phyloP scores from a whole-genome alignment of 164 flowering plant species.

The Buxus sempervirens region DNA sequence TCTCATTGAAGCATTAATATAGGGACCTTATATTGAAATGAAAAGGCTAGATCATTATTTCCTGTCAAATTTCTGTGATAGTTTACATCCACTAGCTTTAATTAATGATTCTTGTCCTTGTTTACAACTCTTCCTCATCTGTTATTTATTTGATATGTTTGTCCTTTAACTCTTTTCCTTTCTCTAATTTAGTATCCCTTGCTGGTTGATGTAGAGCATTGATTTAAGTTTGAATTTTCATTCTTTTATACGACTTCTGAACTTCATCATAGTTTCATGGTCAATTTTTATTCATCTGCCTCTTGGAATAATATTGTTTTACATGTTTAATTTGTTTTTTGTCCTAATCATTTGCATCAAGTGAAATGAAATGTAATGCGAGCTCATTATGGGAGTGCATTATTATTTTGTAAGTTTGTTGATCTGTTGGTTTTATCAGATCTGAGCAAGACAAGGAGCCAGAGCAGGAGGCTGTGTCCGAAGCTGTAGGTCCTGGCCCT shows the following conservation, averaged over 20 bases:
- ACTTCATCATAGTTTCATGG: too few species aligned
- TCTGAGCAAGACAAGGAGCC: constrained; percentile 99
- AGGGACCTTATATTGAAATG: neutral
- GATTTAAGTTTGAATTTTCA: too few species aligned
- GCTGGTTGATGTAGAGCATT: too few species aligned
- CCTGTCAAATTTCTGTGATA: neutral
- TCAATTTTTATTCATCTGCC: too few species aligned
- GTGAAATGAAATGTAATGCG: neutral
- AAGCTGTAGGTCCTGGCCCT: constrained; percentile 59
- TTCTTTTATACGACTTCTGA: too few species aligned
- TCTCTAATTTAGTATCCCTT: too few species aligned
- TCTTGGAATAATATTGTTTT: too few species aligned
- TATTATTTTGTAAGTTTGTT: neutral
- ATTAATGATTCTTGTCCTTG: neutral
- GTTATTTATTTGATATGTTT: neutral
- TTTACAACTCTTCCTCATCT: neutral
- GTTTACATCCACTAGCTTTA: neutral
- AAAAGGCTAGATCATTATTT: neutral
- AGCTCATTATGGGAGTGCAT: neutral
- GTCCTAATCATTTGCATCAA: neutral
- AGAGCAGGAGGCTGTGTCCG: constrained; percentile 68
- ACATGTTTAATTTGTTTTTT: neutral
- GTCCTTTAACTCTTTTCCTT: too few species aligned
- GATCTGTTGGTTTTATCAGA: constrained; percentile 30
- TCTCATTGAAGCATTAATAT: too few species aligned